Conservation (phyloP, 306 rosid species). For the Prunus armeniaca region DNA sequence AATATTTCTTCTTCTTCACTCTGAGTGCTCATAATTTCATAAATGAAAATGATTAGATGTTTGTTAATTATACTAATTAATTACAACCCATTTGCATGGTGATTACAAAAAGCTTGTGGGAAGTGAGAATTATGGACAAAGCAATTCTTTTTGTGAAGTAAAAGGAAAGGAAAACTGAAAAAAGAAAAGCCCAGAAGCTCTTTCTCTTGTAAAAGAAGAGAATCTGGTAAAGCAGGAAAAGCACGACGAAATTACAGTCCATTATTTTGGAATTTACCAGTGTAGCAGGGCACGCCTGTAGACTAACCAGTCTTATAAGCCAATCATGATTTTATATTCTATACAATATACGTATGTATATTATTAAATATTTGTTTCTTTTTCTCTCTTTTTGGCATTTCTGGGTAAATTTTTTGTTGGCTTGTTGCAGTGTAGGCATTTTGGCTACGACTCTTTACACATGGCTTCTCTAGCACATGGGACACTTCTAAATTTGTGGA, state of each 20-base stretch:
- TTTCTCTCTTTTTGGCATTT: background rate
- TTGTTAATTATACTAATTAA: background rate
- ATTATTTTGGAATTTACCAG: slow-evolving; percentile 18
- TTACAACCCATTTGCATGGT: background rate
- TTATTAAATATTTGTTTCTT: too few species aligned
- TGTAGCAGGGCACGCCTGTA: slow-evolving; percentile 15
- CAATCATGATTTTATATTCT: background rate
- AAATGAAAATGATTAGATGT: background rate
- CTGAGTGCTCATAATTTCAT: slow-evolving; percentile 4
- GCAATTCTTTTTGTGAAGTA: background rate
- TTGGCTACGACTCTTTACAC: background rate
- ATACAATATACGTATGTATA: too few species aligned
- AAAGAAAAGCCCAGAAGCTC: background rate
- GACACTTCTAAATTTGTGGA: slow-evolving; percentile 1
- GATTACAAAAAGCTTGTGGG: background rate
- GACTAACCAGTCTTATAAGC: background rate
- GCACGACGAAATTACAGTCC: slow-evolving; percentile 41
- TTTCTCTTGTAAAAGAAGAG: slow-evolving; percentile 13
- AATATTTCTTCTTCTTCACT: slow-evolving; percentile 11
- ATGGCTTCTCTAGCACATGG: background rate
- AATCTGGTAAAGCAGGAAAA: slow-evolving; percentile 60
- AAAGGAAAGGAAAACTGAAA: slow-evolving; percentile 18
- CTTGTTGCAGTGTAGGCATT: background rate
- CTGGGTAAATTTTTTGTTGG: background rate
- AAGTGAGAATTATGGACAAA: background rate